A percentile compares a stretch with the other conserved stretches of the same genome.
Evolutionary conservation across 2,329 filamentous ascomycete genomes (phyloP).

Genomic region (Phyllosticta citriasiana): DNA sequence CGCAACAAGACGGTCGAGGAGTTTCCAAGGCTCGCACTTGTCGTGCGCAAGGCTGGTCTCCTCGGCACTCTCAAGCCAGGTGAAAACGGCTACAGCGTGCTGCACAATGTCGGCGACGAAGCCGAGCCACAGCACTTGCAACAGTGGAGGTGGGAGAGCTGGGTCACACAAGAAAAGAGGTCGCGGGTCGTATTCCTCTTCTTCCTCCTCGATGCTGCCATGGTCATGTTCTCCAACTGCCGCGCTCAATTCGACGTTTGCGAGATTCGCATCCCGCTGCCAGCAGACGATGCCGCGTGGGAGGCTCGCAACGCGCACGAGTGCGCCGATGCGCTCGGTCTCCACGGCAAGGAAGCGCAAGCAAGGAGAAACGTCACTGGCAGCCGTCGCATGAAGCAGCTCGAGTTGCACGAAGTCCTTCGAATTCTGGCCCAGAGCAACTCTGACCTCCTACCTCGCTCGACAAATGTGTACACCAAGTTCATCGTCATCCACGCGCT

Average conservation of each 20-base stretch:
- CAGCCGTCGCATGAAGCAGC: slow-evolving; percentile 53
- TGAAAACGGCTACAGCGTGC: slow-evolving; percentile 43
- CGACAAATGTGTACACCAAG: slow-evolving; percentile 63
- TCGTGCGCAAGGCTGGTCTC: slow-evolving; percentile 49
- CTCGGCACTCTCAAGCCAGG: slow-evolving; percentile 42
- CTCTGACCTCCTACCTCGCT: slow-evolving; percentile 51
- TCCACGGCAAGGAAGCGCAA: slow-evolving; percentile 49
- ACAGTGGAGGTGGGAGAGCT: slow-evolving; percentile 54
- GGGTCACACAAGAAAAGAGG: slow-evolving; percentile 63
- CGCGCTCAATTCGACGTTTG: slow-evolving; percentile 52
- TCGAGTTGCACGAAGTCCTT: slow-evolving; percentile 52
- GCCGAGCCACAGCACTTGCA: slow-evolving; percentile 17
- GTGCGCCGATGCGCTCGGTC: slow-evolving; percentile 55
- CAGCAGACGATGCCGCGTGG: slow-evolving; percentile 64
- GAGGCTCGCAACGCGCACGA: slow-evolving; percentile 50
- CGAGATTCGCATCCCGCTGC: slow-evolving; percentile 58
- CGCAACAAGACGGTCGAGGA: slow-evolving; percentile 52
- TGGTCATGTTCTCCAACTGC: slow-evolving; percentile 64
- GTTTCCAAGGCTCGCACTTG: slow-evolving; percentile 46
- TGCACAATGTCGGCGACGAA: slow-evolving; percentile 46
- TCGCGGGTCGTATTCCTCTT: slow-evolving; percentile 56
- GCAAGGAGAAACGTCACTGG: slow-evolving; percentile 50
- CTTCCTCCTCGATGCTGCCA: slow-evolving; percentile 53
- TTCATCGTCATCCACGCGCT: slow-evolving; percentile 64
- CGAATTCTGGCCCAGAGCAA: slow-evolving; percentile 50